Base-by-base conservation (phyloP, 768 basidiomycete species). In the Naganishia vishniacii region DNA sequence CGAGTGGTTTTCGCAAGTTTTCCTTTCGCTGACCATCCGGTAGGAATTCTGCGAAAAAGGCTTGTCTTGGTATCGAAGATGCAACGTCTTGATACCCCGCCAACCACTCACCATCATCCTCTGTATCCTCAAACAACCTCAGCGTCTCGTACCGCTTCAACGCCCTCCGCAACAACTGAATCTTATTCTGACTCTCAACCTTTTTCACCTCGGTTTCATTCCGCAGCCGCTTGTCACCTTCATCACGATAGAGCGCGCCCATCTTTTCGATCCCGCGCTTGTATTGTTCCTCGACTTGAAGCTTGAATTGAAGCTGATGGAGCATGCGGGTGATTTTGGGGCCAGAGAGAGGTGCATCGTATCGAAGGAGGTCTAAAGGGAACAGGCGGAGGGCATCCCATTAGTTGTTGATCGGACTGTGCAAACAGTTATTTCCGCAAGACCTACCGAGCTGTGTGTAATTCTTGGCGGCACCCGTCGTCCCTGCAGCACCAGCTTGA, bases 181-280 rank as follows among this genome's bases (percentile, higher is more conserved):
- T 95, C 80, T 98, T 99, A 78, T 88, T 88, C 73, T 97, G 91
- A 75, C 88, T 91, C 79, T 99, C 95, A 29, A 93, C 82, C 67
- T 87, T 84, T 80, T 99, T 97, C 75, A 86, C 86, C 75, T 94
- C 91, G 1, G 93, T 91, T 75, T 98, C 94, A 13, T 84, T 85
- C 72, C 88, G 84, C 46, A 92, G 88, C 76, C 90, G 91, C 83
- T 94, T 94, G 81, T 99, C 95, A 60, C 93, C 94, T 72, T 99
- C 95, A 5, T 88, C 89, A 72, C 91, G 86, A 77, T 97, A 97
- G 32, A 97, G 82, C 78, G 89, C 93, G 40, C 87, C 89, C 95
- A 99, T 99, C 81, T 97, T 97, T 80, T 98, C 93, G 68, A 97
- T 95, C 44, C 95, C 95, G 76, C 87, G 84, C 82, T 93, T 94